phyloP scores from a whole-genome alignment of 306 rosid species.

The Sphenostylis stenocarpa region DNA sequence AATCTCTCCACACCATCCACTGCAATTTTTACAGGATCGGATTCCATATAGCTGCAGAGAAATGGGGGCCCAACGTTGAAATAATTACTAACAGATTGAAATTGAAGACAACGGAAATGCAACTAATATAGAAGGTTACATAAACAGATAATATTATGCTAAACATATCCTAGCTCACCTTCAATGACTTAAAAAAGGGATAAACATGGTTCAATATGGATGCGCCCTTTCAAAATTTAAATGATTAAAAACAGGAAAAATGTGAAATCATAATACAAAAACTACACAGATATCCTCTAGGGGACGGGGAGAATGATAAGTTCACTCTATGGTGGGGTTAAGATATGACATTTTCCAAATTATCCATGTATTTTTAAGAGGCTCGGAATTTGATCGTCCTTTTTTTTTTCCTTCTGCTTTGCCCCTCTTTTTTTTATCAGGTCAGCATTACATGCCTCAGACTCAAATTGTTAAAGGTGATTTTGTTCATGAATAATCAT shows the following conservation, averaged over 20 bases:
- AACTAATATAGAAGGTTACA: neutral
- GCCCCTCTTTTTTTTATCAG: neutral
- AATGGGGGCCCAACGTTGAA: neutral
- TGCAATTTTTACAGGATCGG: slow-evolving; percentile 74
- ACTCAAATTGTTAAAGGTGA: neutral
- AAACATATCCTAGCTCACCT: neutral
- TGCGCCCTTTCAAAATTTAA: neutral
- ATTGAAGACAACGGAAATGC: neutral
- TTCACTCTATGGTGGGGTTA: neutral
- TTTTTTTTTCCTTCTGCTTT: no score
- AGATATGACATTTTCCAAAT: neutral
- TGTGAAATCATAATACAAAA: neutral
- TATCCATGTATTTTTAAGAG: neutral
- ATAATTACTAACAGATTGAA: slow-evolving; percentile 27
- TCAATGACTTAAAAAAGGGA: neutral
- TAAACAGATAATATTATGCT: neutral
- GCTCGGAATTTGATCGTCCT: neutral
- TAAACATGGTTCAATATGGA: neutral
- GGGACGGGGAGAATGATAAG: neutral
- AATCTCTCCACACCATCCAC: slow-evolving; percentile 79
- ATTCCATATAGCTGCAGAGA: slow-evolving; percentile 62
- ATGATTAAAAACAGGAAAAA: neutral
- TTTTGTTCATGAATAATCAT: neutral
- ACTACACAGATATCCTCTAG: neutral
- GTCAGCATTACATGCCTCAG: neutral